These are phyloP conservation scores for Chrysosporium keratinophilum DNA, from an alignment of 2,329 filamentous ascomycete species.

Conservation along the genomic window DNA sequence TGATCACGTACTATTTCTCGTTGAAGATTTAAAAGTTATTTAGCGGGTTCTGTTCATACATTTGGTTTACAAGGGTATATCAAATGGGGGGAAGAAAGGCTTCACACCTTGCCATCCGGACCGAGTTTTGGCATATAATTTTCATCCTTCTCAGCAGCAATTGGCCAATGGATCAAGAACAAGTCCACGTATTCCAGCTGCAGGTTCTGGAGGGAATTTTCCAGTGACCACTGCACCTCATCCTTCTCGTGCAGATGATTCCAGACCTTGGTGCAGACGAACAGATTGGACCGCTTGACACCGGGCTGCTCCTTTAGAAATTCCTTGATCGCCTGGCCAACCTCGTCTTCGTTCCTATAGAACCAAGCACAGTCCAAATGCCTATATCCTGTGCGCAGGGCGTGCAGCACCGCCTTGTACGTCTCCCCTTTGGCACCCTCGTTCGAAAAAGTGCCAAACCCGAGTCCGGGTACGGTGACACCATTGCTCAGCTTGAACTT, in stretches of 20 bases:
- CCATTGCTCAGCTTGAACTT: constrained; percentile 48
- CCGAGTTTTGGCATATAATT: constrained; percentile 39
- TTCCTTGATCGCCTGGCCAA: constrained; percentile 44
- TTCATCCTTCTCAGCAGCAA: constrained; percentile 43
- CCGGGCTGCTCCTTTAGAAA: constrained; percentile 42
- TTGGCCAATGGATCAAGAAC: constrained; percentile 49
- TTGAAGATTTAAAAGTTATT: neutral
- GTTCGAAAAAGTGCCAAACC: constrained; percentile 55
- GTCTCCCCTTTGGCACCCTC: constrained; percentile 52
- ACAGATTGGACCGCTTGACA: constrained; percentile 42
- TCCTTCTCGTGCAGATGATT: constrained; percentile 43
- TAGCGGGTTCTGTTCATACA: neutral
- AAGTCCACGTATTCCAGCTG: constrained; percentile 61
- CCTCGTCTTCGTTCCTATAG: constrained; percentile 46
- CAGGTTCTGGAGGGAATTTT: constrained; percentile 54
- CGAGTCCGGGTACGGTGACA: constrained; percentile 52
- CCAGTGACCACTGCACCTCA: constrained; percentile 43
- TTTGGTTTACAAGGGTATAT: neutral
- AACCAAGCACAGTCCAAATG: constrained; percentile 49
- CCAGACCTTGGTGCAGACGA: constrained; percentile 46
- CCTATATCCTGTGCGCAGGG: constrained; percentile 43
- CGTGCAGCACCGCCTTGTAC: constrained; percentile 44
- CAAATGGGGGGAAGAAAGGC: constrained; percentile 3
- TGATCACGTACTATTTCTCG: constrained; percentile 44
- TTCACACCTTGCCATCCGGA: constrained; percentile 41